Conservation (phyloP, 352 stramenopile species). For the Phytopythium delawarense region DNA sequence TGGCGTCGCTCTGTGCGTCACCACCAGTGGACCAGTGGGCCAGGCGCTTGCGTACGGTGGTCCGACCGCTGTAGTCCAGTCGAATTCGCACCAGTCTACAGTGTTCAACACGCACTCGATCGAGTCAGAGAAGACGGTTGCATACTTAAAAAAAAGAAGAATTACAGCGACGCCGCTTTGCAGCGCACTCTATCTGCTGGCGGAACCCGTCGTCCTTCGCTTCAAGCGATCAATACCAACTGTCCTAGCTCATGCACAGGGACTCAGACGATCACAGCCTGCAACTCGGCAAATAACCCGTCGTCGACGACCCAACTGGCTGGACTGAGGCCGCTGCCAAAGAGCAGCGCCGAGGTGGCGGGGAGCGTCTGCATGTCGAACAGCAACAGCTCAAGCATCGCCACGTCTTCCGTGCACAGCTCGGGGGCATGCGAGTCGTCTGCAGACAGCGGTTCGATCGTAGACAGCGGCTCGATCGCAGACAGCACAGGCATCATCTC, state of each 20-base stretch:
- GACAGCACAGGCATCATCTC: too few relatives aligned
- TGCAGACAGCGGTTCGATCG: not conserved
- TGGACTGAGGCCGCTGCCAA: not conserved
- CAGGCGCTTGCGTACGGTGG: too few relatives aligned
- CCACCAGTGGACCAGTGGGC: too few relatives aligned
- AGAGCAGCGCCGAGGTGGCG: not conserved
- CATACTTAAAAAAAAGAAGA: not conserved
- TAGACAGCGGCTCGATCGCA: too few relatives aligned
- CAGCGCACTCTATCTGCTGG: not conserved
- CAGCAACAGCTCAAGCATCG: slow-evolving; percentile 34
- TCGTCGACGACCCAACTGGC: not conserved
- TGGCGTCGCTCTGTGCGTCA: not conserved
- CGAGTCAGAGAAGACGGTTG: not conserved
- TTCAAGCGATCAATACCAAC: not conserved
- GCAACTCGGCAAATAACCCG: not conserved
- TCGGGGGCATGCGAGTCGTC: not conserved
- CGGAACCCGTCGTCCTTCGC: not conserved
- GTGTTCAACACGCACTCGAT: not conserved
- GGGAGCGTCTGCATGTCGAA: slow-evolving; percentile 13
- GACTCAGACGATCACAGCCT: not conserved
- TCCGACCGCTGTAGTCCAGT: not conserved
- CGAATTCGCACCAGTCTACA: not conserved
- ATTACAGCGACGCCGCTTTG: not conserved
- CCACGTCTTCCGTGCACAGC: slow-evolving; percentile 1
- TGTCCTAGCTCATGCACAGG: too few relatives aligned